Conservation (phyloP, 306 rosid species). For the Purshia tridentata region DNA sequence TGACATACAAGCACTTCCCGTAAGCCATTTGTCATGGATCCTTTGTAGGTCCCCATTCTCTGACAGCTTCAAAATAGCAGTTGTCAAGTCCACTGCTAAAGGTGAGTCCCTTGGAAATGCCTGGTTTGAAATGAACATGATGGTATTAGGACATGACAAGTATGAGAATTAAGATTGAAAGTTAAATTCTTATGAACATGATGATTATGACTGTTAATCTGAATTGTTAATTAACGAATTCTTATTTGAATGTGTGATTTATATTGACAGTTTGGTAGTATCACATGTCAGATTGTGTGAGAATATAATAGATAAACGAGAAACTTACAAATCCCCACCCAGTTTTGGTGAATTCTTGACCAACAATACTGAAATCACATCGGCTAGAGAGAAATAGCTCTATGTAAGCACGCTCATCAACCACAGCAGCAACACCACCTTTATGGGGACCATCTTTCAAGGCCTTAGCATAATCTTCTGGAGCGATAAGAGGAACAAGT, state of each 20-base stretch:
- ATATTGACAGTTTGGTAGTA: background rate
- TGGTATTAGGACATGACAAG: background rate
- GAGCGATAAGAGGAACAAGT: slow-evolving; percentile 60
- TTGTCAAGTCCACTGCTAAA: slow-evolving; percentile 80
- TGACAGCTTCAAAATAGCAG: slow-evolving; percentile 66
- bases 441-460: slow-evolving; percentile 59
- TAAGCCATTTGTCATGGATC: slow-evolving; percentile 96
- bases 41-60: slow-evolving; percentile 88
- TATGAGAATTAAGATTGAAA: background rate
- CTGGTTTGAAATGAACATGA: slow-evolving; percentile 40
- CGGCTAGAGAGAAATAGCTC: slow-evolving; percentile 85
- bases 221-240: background rate
- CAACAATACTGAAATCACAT: slow-evolving; percentile 70
- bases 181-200: too few relatives aligned
- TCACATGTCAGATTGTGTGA: background rate
- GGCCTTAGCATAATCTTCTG: slow-evolving; percentile 61
- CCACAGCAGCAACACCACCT: slow-evolving; percentile 81
- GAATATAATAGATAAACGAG: slow-evolving; percentile 10
- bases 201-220: background rate
- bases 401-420: slow-evolving; percentile 76
- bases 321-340: slow-evolving; percentile 98
- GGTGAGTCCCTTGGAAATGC: slow-evolving; percentile 91
- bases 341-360: slow-evolving; percentile 88
- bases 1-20: slow-evolving; percentile 65
- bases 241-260: too few relatives aligned